These are phyloP conservation scores for Millerozyma miso DNA, from an alignment of 805 yeast genomes.

Conservation along the genomic window DNA sequence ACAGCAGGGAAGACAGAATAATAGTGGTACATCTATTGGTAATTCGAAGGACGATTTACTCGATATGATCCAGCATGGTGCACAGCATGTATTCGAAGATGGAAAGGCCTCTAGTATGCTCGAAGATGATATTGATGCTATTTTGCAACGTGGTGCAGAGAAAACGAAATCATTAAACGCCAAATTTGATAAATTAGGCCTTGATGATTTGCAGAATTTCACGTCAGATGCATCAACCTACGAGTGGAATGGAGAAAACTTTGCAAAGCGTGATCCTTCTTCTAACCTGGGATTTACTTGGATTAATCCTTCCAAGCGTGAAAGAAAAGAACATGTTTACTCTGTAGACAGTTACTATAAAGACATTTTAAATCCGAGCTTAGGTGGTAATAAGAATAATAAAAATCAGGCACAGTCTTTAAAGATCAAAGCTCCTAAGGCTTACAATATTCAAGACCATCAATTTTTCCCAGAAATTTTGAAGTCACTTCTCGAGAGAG, in stretches of 20 bases:
- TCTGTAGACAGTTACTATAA: conserved; percentile 74
- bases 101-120: conserved; percentile 23
- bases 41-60: conserved; percentile 78
- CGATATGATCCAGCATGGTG: conserved; percentile 97
- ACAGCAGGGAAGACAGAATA: conserved; percentile 75
- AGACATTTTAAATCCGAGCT: conserved; percentile 51
- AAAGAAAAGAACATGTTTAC: conserved; percentile 73
- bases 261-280: conserved; percentile 52
- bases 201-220: conserved; percentile 90
- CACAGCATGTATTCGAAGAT: conserved; percentile 76
- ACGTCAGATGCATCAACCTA: conserved; percentile 86
- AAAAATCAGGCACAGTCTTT: conserved; percentile 11
- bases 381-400: conserved; percentile 7
- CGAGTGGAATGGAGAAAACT: conserved; percentile 94
- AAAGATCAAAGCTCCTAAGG: conserved; percentile 58
- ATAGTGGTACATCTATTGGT: conserved; percentile 45
- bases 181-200: conserved; percentile 78
- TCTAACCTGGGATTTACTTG: conserved; percentile 44
- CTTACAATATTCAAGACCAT: conserved; percentile 62
- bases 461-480: conserved; percentile 65
- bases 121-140: conserved; percentile 77
- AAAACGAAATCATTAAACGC: conserved; percentile 76
- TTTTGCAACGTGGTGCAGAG: conserved; percentile 74
- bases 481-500: conserved; percentile 53
- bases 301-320: conserved; percentile 74